phyloP scores from a whole-genome alignment of 1,139 yeast genomes.

The Wickerhamiella pararugosa region DNA sequence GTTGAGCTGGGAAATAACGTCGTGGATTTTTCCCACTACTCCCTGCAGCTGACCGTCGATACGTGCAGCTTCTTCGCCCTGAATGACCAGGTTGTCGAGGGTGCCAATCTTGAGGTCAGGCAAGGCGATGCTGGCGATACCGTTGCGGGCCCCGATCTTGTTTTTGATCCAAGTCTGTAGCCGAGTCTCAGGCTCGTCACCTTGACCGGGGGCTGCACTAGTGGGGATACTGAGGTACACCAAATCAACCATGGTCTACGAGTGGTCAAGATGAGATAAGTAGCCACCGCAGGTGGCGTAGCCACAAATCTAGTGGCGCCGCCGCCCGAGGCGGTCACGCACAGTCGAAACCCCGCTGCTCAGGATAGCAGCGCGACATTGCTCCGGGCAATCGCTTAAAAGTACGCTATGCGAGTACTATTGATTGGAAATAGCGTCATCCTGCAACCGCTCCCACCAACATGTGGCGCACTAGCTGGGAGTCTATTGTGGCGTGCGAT shows the following conservation, averaged over 20 bases:
- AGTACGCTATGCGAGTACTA: not conserved
- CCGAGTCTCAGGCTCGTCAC: constrained; percentile 27
- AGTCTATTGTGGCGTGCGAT: too few relatives aligned
- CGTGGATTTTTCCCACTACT: constrained; percentile 61
- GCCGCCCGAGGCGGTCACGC: not conserved
- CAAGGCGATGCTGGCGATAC: constrained; percentile 34
- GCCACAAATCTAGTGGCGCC: not conserved
- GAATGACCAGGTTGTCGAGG: constrained; percentile 76
- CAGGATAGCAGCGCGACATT: not conserved
- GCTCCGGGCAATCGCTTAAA: not conserved
- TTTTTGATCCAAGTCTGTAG: constrained; percentile 28
- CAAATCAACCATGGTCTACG: constrained; percentile 13
- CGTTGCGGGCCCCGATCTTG: constrained; percentile 17
- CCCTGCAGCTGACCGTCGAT: constrained; percentile 59
- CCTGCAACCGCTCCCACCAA: too few relatives aligned
- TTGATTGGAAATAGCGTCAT: too few relatives aligned
- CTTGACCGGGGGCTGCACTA: constrained; percentile 33
- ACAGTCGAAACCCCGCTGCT: not conserved
- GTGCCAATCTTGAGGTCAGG: constrained; percentile 96
- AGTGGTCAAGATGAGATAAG: not conserved
- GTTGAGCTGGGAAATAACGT: constrained; percentile 41
- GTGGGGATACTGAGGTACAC: constrained; percentile 34
- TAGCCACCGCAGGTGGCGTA: not conserved
- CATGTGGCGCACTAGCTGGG: too few relatives aligned
- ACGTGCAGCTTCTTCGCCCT: constrained; percentile 77